These are phyloP conservation scores for Pseudocercospora fuligena DNA, from an alignment of 2,329 filamentous ascomycete species.

Conservation along the genomic window DNA sequence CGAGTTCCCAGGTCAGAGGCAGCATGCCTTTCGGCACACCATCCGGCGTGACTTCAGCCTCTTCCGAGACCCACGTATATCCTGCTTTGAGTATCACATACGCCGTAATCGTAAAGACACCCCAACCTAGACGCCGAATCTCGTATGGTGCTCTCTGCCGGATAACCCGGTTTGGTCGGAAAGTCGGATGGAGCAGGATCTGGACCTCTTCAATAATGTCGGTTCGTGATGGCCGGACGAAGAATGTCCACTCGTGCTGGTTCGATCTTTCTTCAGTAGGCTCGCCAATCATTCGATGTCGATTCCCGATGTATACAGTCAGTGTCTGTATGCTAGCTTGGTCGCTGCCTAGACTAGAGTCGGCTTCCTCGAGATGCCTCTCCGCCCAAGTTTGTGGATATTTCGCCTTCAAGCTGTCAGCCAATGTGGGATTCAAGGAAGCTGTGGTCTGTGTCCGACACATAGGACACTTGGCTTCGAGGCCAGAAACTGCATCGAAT, in stretches of 20 bases:
- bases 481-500: constrained; percentile 34
- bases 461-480: constrained; percentile 53
- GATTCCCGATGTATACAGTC: constrained; percentile 53
- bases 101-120: constrained; percentile 47
- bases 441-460: constrained; percentile 49
- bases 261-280: constrained; percentile 14
- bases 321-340: constrained; percentile 44
- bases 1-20: constrained; percentile 49
- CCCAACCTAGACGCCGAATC: constrained; percentile 50
- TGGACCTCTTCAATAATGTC: constrained; percentile 53
- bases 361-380: constrained; percentile 44
- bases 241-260: constrained; percentile 54
- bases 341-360: constrained; percentile 23
- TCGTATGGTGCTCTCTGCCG: constrained; percentile 47
- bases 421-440: constrained; percentile 34
- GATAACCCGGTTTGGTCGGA: constrained; percentile 44
- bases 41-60: constrained; percentile 41
- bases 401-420: constrained; percentile 36
- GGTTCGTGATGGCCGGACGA: constrained; percentile 48
- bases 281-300: constrained; percentile 40
- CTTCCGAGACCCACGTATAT: constrained; percentile 50
- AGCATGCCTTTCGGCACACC: constrained; percentile 43
- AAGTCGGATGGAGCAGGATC: constrained; percentile 50
- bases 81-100: constrained; percentile 49
- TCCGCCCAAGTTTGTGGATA: constrained; percentile 46